Conservation (phyloP, 1,284 basidiomycete species). For the Chalciporus sp. region DNA sequence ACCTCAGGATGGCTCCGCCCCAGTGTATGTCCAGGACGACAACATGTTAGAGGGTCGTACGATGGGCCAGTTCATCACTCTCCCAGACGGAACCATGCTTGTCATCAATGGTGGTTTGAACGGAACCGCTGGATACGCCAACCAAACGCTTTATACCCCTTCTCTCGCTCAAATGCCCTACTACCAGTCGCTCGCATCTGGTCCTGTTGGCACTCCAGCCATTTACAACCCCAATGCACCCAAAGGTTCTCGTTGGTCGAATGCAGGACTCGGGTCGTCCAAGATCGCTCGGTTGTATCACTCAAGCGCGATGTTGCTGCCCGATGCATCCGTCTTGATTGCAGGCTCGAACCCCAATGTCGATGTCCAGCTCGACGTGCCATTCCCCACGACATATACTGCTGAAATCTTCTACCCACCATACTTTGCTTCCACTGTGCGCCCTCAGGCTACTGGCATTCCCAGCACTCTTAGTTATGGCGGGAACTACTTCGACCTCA, state of each 20-base stretch:
- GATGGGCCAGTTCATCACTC: constrained; percentile 84
- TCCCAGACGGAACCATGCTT: constrained; percentile 77
- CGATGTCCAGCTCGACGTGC: constrained; percentile 69
- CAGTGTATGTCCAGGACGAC: constrained; percentile 67
- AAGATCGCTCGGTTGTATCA: constrained; percentile 81
- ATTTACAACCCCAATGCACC: constrained; percentile 74
- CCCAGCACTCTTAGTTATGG: constrained; percentile 81
- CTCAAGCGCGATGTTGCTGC: constrained; percentile 83
- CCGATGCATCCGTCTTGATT: constrained; percentile 84
- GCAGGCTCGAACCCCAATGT: constrained; percentile 94
- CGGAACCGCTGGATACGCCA: constrained; percentile 64
- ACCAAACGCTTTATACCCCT: constrained; percentile 48
- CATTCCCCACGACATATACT: constrained; percentile 83
- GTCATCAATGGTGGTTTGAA: constrained; percentile 79
- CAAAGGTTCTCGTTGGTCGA: constrained; percentile 71
- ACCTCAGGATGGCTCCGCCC: constrained; percentile 58
- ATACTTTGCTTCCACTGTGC: constrained; percentile 74
- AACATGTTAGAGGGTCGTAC: constrained; percentile 73
- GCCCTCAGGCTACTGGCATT: constrained; percentile 75
- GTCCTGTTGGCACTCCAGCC: constrained; percentile 67
- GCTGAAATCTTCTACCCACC: constrained; percentile 86
- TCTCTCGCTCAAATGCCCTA: constrained; percentile 55
- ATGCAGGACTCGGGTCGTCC: constrained; percentile 56
- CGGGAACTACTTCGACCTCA: constrained; percentile 70
- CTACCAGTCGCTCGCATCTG: constrained; percentile 63